phyloP scores from a whole-genome alignment of 768 basidiomycete species.

The Termitomyces sp. region DNA sequence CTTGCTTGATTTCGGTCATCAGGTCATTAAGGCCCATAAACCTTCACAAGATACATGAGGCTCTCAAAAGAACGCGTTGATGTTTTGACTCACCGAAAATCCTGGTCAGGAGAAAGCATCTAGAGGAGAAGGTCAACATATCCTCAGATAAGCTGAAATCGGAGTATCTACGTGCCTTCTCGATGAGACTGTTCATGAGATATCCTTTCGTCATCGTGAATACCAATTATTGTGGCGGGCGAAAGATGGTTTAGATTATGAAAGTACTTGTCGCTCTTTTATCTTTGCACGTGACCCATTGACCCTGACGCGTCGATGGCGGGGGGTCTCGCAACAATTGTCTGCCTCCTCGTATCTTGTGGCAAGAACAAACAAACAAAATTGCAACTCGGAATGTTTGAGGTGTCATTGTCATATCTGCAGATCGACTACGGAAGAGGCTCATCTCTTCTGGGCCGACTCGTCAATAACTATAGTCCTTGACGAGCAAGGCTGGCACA shows the following conservation, averaged over 20 bases:
- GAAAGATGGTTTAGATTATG: background rate
- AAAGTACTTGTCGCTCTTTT: background rate
- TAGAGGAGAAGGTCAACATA: conserved; percentile 22
- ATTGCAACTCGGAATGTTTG: too few species aligned
- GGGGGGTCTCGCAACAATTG: background rate
- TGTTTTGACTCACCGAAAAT: conserved; percentile 60
- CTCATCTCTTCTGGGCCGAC: too few species aligned
- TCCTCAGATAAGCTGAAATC: background rate
- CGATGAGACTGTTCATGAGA: conserved; percentile 78
- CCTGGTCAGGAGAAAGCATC: conserved; percentile 91
- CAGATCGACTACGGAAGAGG: too few species aligned
- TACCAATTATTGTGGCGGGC: background rate
- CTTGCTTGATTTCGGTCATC: conserved; percentile 80
- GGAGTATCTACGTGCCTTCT: conserved; percentile 47
- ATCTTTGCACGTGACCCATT: background rate
- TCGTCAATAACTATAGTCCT: too few species aligned
- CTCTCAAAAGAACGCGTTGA: conserved; percentile 19
- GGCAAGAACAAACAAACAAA: too few species aligned
- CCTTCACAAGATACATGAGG: conserved; percentile 34
- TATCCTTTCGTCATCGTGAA: conserved; percentile 73
- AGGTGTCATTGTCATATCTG: too few species aligned
- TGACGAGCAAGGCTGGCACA: too few species aligned
- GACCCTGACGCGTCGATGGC: background rate
- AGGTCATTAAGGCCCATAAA: conserved; percentile 97
- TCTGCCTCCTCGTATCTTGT: background rate